These are phyloP conservation scores for Rosa persica DNA, from an alignment of 306 rosid genomes.

Conservation along the genomic window DNA sequence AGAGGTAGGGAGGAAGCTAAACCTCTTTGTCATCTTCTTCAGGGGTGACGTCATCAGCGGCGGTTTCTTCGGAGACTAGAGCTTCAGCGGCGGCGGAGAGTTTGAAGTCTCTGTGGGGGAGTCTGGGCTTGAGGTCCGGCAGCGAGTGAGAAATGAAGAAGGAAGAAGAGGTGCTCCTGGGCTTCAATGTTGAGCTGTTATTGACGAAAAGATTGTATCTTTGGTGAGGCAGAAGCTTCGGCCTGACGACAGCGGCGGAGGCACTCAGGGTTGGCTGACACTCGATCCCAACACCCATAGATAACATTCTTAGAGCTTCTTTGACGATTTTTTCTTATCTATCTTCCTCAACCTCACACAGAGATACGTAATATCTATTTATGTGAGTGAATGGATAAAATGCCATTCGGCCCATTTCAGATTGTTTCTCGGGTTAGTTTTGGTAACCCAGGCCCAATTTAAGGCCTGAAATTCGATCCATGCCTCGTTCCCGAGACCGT, in stretches of 20 bases:
- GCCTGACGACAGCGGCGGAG: slow-evolving; percentile 16
- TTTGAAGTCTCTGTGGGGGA: slow-evolving; percentile 3
- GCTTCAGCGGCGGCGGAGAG: slow-evolving; percentile 41
- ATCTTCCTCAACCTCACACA: background rate
- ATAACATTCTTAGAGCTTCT: slow-evolving; percentile 22
- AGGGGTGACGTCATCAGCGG: slow-evolving; percentile 17
- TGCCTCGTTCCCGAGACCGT: no score
- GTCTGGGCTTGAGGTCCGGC: slow-evolving; percentile 7
- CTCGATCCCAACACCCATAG: slow-evolving; percentile 33
- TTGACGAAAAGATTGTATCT: background rate
- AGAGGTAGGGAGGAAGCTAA: background rate
- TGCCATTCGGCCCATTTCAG: background rate
- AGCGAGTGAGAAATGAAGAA: slow-evolving; percentile 15
- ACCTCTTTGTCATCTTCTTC: slow-evolving; percentile 42
- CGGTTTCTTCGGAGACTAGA: slow-evolving; percentile 29
- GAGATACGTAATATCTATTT: background rate
- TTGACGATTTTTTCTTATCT: slow-evolving; percentile 12
- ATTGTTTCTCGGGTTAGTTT: background rate
- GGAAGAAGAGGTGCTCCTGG: slow-evolving; percentile 18
- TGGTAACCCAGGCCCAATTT: background rate
- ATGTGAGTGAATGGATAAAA: background rate
- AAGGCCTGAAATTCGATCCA: background rate
- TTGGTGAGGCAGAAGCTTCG: background rate
- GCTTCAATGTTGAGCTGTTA: background rate
- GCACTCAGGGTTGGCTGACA: slow-evolving; percentile 42